Evolutionary conservation across 2,329 filamentous ascomycete genomes (phyloP), one percentile per base, ranked within the genome.

Genomic region (Arthrobotrys sinensis): DNA sequence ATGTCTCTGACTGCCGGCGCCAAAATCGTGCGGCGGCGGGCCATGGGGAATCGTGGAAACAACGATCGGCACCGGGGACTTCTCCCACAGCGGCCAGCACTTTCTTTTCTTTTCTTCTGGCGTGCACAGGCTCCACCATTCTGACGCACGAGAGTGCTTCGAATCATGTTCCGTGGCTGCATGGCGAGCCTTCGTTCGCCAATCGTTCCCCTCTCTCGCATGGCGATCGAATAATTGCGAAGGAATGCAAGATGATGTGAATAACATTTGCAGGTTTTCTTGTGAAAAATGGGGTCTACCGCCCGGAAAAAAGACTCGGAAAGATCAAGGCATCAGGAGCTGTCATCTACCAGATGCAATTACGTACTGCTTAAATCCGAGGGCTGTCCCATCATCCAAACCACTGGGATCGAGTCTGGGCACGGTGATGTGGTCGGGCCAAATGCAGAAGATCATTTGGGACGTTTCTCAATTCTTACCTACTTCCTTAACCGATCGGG

Each of bases 161-260:
- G 73, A 77, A 77, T 73, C 73, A 71, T 77, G 73, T 70, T 77
- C 73, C 73, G 73, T 77, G 73, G 73, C 73, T 77, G 73, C 73
- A 77, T 77, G 66, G 73, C 66, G 66, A 77, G 55, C 64, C 57
- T 60, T 70, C 66, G 73, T 70, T 77, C 73, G 73, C 73, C 73
- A 77, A 77, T 77, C 73, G 73, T 71, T 70, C 73, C 73, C 65
- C 50, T 65, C 73, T 71, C 66, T 77, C 65, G 72, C 72, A 76
- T 76, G 72, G 72, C 73, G 73, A 77, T 77, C 73, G 69, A 63
- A 57, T 77, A 66, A 77, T 77, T 77, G 73, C 73, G 55, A 77
- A 70, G 65, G 73, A 77, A 77, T 77, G 73, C 73, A 77, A 77
- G 73, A 77, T 77, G 69, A 65, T 73, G 69, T 73, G 69, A 73